Base-by-base conservation (phyloP, 805 yeast genomes). In the Middelhovenomyces tepae region DNA sequence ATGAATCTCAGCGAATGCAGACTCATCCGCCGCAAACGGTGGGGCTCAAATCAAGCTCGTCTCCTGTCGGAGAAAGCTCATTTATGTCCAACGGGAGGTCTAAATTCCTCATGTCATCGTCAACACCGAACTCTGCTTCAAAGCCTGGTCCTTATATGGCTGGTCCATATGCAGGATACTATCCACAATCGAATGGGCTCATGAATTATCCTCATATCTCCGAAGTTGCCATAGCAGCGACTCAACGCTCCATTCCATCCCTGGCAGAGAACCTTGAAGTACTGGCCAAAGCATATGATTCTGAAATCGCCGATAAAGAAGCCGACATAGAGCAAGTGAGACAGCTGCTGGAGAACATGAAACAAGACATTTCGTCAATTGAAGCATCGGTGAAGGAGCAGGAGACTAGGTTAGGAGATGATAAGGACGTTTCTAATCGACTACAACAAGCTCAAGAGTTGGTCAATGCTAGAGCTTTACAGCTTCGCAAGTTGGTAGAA, bases 171-270 rank as follows among this genome's bases (percentile, higher is more conserved):
- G n/a, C n/a, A n/a, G n/a, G n/a, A n/a, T n/a, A n/a, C n/a, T n/a
- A n/a, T n/a, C n/a, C n/a, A n/a, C n/a, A n/a, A n/a, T n/a, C n/a
- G n/a, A n/a, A n/a, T n/a, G n/a, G n/a, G n/a, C n/a, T n/a, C n/a
- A n/a, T n/a, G n/a, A n/a, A n/a, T n/a, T n/a, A n/a, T n/a, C 69
- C 71, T 0, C 74, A 67, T 47, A 52, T 58, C 10, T 65, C 75
- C 2, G 75, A 71, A 46, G 65, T 74, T 19, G 76, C 75, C 1
- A 67, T 70, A 45, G 65, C 64, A 29, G 73, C 71, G 4, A 60
- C 66, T 20, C 76, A 71, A 41, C 59, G 60, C 39, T 59, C 73
- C 4, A 47, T 50, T 5, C 59, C 57, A 3, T 38, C 47, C 11
- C 46, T 63, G 37, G 48, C 55, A 8, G 59, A 53, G 10, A 39